Conservation (phyloP, 352 stramenopile genomes). For the Phytophthora sojae region DNA sequence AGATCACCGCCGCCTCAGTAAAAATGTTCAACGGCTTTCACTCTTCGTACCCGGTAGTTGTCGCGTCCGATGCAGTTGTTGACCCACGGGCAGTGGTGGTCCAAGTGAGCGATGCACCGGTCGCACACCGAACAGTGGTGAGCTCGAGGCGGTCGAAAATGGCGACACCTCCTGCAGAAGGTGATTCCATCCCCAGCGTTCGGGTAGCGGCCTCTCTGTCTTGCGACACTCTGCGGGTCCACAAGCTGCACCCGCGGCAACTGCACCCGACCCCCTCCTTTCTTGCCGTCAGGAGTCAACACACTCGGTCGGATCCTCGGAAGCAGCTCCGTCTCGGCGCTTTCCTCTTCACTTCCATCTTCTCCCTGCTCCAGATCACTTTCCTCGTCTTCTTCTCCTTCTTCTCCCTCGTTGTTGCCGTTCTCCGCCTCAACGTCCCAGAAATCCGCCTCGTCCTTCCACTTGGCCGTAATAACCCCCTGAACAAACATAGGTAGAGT, state of each 20-base stretch:
- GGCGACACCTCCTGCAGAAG: slow-evolving; percentile 63
- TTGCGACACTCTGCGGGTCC: slow-evolving; percentile 43
- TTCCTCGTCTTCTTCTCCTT: not conserved
- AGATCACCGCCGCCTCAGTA: not conserved
- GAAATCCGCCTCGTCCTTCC: slow-evolving; percentile 20
- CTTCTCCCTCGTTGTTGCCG: slow-evolving; percentile 21
- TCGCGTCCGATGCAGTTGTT: slow-evolving; percentile 98
- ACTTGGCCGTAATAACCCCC: slow-evolving; percentile 38
- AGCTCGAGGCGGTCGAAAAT: slow-evolving; percentile 59
- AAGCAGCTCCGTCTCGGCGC: slow-evolving; percentile 24
- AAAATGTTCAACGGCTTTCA: not conserved
- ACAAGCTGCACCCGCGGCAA: slow-evolving; percentile 42
- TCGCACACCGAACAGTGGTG: slow-evolving; percentile 87
- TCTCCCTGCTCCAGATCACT: slow-evolving; percentile 24
- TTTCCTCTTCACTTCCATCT: slow-evolving; percentile 6
- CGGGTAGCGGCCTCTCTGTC: slow-evolving; percentile 31
- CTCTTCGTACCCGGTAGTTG: slow-evolving; percentile 92
- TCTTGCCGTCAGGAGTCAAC: slow-evolving; percentile 20
- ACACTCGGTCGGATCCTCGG: slow-evolving; percentile 40
- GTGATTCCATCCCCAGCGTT: slow-evolving; percentile 34
- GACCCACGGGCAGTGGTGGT: slow-evolving; percentile 98
- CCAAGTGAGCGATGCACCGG: slow-evolving; percentile 95
- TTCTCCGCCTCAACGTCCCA: slow-evolving; percentile 28
- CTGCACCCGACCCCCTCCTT: slow-evolving; percentile 6
- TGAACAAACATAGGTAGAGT: slow-evolving; percentile 14